Evolutionary conservation across 2,329 filamentous ascomycete genomes (phyloP).

Genomic region (Emmonsiellopsis sp.): DNA sequence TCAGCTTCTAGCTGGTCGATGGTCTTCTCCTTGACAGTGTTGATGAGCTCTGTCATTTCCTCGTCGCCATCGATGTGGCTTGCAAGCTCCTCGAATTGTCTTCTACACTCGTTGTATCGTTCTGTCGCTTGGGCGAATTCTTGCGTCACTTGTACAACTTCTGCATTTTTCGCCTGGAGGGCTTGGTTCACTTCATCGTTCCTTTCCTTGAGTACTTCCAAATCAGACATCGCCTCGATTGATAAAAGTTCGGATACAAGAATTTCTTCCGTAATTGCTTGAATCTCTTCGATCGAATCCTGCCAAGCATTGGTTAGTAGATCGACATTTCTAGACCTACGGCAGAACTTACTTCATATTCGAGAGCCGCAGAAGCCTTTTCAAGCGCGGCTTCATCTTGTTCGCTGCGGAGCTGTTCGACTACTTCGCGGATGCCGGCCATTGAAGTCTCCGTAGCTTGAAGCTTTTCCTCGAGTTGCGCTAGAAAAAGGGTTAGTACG

Average conservation of each 20-base stretch:
- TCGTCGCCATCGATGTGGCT: slow-evolving; percentile 15
- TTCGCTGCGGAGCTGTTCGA: slow-evolving; percentile 44
- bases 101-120: slow-evolving; percentile 12
- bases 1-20: slow-evolving; percentile 60
- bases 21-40: slow-evolving; percentile 34
- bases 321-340: not conserved
- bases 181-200: slow-evolving; percentile 50
- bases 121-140: slow-evolving; percentile 13
- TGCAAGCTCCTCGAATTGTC: slow-evolving; percentile 8
- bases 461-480: slow-evolving; percentile 38
- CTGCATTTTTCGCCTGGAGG: slow-evolving; percentile 22
- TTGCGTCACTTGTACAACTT: slow-evolving; percentile 24
- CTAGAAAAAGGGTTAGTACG: slow-evolving; percentile 24
- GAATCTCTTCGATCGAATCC: slow-evolving; percentile 53
- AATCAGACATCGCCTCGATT: slow-evolving; percentile 77
- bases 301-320: slow-evolving; percentile 17
- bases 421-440: slow-evolving; percentile 34
- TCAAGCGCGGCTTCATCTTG: slow-evolving; percentile 47
- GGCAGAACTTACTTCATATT: slow-evolving; percentile 42
- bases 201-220: slow-evolving; percentile 56
- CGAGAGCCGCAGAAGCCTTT: slow-evolving; percentile 47
- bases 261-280: slow-evolving; percentile 51
- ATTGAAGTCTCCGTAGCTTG: slow-evolving; percentile 31
- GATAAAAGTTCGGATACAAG: slow-evolving; percentile 60
- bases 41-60: slow-evolving; percentile 2